These are phyloP conservation scores for Diaporthe aspalathi DNA, from an alignment of 2,329 filamentous ascomycete genomes.

Conservation along the genomic window DNA sequence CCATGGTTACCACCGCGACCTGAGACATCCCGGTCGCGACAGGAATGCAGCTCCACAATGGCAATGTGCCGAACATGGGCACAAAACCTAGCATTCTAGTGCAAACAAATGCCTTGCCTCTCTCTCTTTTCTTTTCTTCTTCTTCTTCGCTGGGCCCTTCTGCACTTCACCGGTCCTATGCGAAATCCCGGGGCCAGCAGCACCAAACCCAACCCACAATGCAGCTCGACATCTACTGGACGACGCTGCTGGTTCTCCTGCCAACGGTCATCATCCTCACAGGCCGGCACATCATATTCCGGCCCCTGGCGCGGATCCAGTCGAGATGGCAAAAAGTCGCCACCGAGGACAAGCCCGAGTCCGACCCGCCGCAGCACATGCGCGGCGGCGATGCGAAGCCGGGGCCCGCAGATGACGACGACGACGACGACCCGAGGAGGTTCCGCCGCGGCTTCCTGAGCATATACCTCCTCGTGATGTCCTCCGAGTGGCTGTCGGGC, in stretches of 20 bases:
- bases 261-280: conserved; percentile 36
- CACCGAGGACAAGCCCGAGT: background rate
- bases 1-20: background rate
- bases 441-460: conserved; percentile 38
- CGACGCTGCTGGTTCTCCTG: conserved; percentile 38
- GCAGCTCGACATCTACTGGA: conserved; percentile 41
- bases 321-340: conserved; percentile 25
- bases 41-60: conserved; percentile 17
- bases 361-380: background rate
- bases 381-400: background rate
- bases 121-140: no score
- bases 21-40: conserved; percentile 13
- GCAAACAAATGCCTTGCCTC: background rate
- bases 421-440: conserved; percentile 30
- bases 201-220: conserved; percentile 23
- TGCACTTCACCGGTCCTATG: background rate
- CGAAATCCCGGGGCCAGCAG: background rate
- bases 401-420: conserved; percentile 14
- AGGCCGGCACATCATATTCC: conserved; percentile 26
- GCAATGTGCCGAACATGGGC: background rate
- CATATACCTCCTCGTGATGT: conserved; percentile 41
- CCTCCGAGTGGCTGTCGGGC: conserved; percentile 39
- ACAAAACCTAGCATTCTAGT: background rate
- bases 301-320: conserved; percentile 1
- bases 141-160: no score